phyloP scores from a whole-genome alignment of 805 yeast genomes.

The Dipodascus albidus region DNA sequence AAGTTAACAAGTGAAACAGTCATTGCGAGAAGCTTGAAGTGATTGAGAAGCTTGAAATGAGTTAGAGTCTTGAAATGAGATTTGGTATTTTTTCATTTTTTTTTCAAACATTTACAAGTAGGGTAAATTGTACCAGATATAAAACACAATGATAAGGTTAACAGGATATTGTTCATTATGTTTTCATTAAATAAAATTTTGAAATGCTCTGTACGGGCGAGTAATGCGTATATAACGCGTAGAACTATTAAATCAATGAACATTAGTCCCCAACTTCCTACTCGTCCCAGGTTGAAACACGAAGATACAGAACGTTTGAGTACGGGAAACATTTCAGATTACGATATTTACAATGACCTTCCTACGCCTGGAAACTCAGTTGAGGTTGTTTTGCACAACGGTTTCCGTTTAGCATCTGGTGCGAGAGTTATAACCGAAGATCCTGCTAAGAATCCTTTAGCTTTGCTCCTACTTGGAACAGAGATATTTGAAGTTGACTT shows the following conservation, averaged over 20 bases:
- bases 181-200: no score
- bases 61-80: no score
- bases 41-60: no score
- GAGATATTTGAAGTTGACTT: conserved; percentile 55
- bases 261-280: conserved; percentile 1
- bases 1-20: conserved; percentile 15
- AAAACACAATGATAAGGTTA: neutral
- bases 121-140: neutral
- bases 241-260: neutral
- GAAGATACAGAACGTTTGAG: conserved; percentile 7
- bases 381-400: conserved; percentile 39
- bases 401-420: conserved; percentile 48
- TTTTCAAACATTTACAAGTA: neutral
- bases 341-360: conserved; percentile 35
- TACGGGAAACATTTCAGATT: conserved; percentile 25
- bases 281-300: conserved; percentile 8
- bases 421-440: conserved; percentile 28
- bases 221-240: neutral
- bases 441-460: conserved; percentile 22
- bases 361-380: conserved; percentile 38
- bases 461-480: conserved; percentile 25
- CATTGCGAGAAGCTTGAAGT: conserved; percentile 9
- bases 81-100: neutral
- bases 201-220: neutral
- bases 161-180: neutral